Evolutionary conservation across 306 rosid genomes (phyloP).

Genomic region (Sechiopsis laciniata): DNA sequence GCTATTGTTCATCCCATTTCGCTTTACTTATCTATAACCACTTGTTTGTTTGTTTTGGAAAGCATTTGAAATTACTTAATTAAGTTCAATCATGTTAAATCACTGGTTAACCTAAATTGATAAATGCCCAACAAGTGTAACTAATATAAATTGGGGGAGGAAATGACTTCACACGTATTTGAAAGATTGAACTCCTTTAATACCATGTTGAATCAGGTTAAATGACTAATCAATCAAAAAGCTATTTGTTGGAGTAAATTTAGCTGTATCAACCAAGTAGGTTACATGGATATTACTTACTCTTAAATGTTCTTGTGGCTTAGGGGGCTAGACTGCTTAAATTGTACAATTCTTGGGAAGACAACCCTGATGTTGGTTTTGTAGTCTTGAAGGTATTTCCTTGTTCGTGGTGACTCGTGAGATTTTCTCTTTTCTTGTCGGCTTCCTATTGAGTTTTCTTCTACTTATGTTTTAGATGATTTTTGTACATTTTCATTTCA

Average conservation of each 20-base stretch:
- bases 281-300: neutral
- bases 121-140: too few relatives aligned
- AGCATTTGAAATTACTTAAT: neutral
- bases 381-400: slow-evolving; percentile 56
- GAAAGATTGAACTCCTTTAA: too few relatives aligned
- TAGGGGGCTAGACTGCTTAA: slow-evolving; percentile 56
- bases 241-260: too few relatives aligned
- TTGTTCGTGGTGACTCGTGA: neutral
- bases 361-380: slow-evolving; percentile 68
- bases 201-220: too few relatives aligned
- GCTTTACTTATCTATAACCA: neutral
- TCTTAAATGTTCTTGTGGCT: slow-evolving; percentile 14
- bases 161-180: too few relatives aligned
- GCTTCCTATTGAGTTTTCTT: neutral
- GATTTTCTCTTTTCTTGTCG: neutral
- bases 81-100: too few relatives aligned
- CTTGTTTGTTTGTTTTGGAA: neutral
- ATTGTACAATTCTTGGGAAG: slow-evolving; percentile 68
- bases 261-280: too few relatives aligned
- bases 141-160: too few relatives aligned
- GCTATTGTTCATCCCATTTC: neutral
- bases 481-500: neutral
- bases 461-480: neutral
- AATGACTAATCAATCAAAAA: too few relatives aligned
- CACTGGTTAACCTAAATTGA: too few relatives aligned